Conservation (phyloP, 31 red algal genomes). For the Porphyra umbilicalis region DNA sequence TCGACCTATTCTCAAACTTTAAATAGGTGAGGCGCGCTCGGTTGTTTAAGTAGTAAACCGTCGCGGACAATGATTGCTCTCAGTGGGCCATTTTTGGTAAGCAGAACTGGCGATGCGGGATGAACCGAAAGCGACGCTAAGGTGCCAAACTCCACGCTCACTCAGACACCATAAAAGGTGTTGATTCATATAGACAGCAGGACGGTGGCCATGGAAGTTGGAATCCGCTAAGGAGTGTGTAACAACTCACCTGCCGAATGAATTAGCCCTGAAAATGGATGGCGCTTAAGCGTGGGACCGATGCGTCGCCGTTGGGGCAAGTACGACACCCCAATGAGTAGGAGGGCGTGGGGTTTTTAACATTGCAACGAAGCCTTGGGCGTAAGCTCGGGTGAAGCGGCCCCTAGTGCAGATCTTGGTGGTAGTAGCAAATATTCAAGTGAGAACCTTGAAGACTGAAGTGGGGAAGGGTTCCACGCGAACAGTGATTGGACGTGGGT, state of each 20-base stretch:
- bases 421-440: constrained; percentile 88
- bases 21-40: constrained; percentile 39
- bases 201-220: constrained; percentile 84
- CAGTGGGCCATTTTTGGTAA: constrained; percentile 90
- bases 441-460: constrained; percentile 88
- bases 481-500: constrained; percentile 64
- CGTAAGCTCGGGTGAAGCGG: too few species aligned
- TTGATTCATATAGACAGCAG: constrained; percentile 59
- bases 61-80: constrained; percentile 19
- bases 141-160: constrained; percentile 52
- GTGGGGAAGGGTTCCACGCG: constrained; percentile 76
- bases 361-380: too few species aligned
- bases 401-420: constrained; percentile 75
- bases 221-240: constrained; percentile 84
- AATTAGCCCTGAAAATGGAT: constrained; percentile 87
- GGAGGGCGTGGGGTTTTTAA: too few species aligned
- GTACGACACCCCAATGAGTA: too few species aligned
- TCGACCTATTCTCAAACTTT: constrained; percentile 79
- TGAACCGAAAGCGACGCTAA: constrained; percentile 65
- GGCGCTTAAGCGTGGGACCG: constrained; percentile 56
- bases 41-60: constrained; percentile 27
- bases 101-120: constrained; percentile 93
- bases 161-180: constrained; percentile 67
- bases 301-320: too few species aligned
- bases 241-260: constrained; percentile 94